Conservation (phyloP, 345 rosid species). For the Populus simonii region DNA sequence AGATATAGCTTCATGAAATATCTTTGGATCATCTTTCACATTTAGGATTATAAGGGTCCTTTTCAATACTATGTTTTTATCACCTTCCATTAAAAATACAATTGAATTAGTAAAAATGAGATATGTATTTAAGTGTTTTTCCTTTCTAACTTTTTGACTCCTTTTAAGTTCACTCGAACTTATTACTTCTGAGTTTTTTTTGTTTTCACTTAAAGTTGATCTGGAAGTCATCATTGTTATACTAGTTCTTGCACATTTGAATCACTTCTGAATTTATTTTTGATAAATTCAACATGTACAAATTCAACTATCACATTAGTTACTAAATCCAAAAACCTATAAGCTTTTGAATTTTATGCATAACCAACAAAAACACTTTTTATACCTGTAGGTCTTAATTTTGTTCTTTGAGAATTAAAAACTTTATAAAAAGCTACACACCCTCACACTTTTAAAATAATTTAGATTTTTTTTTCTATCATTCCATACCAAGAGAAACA, state of each 20-base stretch:
- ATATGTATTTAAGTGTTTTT: not conserved
- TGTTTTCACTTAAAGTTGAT: not conserved
- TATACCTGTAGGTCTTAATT: too few species aligned
- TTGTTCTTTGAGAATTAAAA: not conserved
- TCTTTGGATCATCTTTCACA: not conserved
- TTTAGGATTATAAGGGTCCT: not conserved
- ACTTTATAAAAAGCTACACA: not conserved
- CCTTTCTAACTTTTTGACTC: not conserved
- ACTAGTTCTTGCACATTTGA: too few species aligned
- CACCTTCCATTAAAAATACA: not conserved
- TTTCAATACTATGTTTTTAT: not conserved
- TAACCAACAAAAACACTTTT: too few species aligned
- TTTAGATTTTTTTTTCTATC: not conserved
- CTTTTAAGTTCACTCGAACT: not conserved
- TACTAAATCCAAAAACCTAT: not conserved
- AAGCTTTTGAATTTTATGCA: not conserved
- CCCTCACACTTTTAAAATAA: not conserved
- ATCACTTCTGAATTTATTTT: too few species aligned
- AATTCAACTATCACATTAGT: too few species aligned
- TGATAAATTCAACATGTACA: too few species aligned
- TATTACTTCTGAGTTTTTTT: too few species aligned
- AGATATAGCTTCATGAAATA: not conserved
- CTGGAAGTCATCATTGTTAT: not conserved
- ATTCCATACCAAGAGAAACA: not conserved
- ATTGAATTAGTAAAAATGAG: not conserved